Base-by-base conservation (phyloP, 1,284 basidiomycete species). In the Phellinidium pouzarii region DNA sequence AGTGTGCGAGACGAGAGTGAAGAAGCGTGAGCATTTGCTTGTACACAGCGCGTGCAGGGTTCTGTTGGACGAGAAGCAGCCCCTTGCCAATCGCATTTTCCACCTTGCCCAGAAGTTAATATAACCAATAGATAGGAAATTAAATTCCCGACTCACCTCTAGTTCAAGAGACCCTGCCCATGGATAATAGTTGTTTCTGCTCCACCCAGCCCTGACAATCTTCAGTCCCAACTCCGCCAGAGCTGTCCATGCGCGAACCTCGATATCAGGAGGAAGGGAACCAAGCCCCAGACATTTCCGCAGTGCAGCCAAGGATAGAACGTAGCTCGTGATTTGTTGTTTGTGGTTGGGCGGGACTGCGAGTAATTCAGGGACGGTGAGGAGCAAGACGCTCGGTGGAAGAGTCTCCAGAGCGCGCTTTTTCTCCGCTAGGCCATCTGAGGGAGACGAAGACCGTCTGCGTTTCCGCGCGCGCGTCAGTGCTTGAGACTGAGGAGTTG, bases 221-320 rank as follows among this genome's bases (percentile, higher is more conserved):
- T 70, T 70, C 64, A 86, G 71, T 6, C 82, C 84, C 3, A 85
- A 58, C 65, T 88, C 85, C 0, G 79, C 84, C 1, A 86, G 60
- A 1, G 75, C 74, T 0, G 78, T 79, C 80, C 82, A 85, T 1
- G 82, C 82, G 1, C 80, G 68, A 60, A 82, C 85, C 59, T 87
- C 84, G 4, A 82, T 65, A 48, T 78, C 75, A 3, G 75, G 73
- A 5, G 77, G 74, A 4, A 86, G 67, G n/a, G 72, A 69, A 3
- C 70, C 69, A 0, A 79, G 58, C 0, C 66, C 59, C 6, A 85
- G 68, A 62, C 78, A 83, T 58, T 71, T 75, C 25, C 77, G 66
- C 5, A 86, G 62, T 0, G 85, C 76, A 26, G 71, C 62, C 2
- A 80, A 64, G 1, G 84, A 82, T 3, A 85, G 60, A 23, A 71